phyloP scores from a whole-genome alignment of 2,329 filamentous ascomycete genomes.

The Colletotrichum australisinense region DNA sequence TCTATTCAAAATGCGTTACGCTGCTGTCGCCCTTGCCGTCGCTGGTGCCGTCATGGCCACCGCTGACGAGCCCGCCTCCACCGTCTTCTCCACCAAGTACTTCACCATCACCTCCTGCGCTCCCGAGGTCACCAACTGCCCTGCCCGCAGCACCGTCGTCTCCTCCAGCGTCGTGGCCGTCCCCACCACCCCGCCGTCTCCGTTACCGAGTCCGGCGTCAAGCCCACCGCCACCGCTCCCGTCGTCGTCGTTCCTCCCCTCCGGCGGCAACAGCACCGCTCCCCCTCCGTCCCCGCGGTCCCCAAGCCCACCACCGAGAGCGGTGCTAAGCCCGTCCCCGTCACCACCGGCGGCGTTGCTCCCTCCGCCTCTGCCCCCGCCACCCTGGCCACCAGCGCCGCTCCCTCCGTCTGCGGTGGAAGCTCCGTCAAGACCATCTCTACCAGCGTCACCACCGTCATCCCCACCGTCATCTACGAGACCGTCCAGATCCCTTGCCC shows the following conservation, averaged over 20 bases:
- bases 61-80: constrained; percentile 44
- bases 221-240: constrained; percentile 38
- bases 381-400: constrained; percentile 32
- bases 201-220: constrained; percentile 37
- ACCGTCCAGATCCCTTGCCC: constrained; percentile 55
- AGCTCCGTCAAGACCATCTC: constrained; percentile 63
- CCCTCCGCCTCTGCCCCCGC: constrained; percentile 38
- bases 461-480: constrained; percentile 64
- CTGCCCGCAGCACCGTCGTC: constrained; percentile 53
- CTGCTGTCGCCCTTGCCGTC: constrained; percentile 59
- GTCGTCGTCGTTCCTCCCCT: constrained; percentile 40
- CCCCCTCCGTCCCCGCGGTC: constrained; percentile 34
- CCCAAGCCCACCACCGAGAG: constrained; percentile 35
- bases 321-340: constrained; percentile 34
- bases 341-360: constrained; percentile 37
- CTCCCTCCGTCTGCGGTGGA: constrained; percentile 42
- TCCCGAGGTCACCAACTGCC: constrained; percentile 62
- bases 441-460: constrained; percentile 66
- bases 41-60: constrained; percentile 56
- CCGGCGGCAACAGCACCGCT: constrained; percentile 40
- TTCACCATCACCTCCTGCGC: constrained; percentile 67
- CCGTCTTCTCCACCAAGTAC: constrained; percentile 68
- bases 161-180: constrained; percentile 46
- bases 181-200: constrained; percentile 58
- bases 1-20: constrained; percentile 72